phyloP scores from a whole-genome alignment of 1,139 yeast species.

The Scheffersomyces lignicola region DNA sequence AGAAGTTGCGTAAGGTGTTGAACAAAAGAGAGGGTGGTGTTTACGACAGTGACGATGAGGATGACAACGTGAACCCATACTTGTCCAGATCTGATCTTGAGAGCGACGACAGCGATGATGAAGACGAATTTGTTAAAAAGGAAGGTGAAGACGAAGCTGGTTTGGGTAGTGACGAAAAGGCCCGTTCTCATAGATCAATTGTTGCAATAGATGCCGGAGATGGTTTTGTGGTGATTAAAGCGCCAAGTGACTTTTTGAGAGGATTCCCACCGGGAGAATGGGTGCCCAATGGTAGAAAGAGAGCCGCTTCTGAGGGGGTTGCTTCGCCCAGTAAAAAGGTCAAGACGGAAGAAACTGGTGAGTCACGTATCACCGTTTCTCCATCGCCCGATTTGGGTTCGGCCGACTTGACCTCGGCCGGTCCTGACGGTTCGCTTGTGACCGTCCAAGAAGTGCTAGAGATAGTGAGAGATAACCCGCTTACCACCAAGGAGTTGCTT shows the following conservation, averaged over 20 bases:
- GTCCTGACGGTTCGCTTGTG: slow-evolving; percentile 47
- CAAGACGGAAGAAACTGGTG: slow-evolving; percentile 26
- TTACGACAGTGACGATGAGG: slow-evolving; percentile 89
- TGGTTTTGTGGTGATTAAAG: slow-evolving; percentile 68
- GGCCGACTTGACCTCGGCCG: slow-evolving; percentile 35
- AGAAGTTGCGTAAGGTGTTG: slow-evolving; percentile 77
- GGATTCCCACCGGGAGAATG: slow-evolving; percentile 81
- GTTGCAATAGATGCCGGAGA: slow-evolving; percentile 53
- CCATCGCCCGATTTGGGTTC: slow-evolving; percentile 12
- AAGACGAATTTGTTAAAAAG: slow-evolving; percentile 44
- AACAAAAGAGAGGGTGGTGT: slow-evolving; percentile 87
- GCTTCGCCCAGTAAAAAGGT: slow-evolving; percentile 41
- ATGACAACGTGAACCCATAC: slow-evolving; percentile 67
- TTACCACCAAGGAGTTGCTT: slow-evolving; percentile 67
- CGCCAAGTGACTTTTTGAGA: slow-evolving; percentile 59
- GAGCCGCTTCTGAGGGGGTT: slow-evolving; percentile 23
- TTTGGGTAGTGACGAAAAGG: slow-evolving; percentile 13
- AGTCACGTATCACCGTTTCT: slow-evolving; percentile 7
- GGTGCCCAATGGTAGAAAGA: slow-evolving; percentile 66
- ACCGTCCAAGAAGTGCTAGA: slow-evolving; percentile 73
- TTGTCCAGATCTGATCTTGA: slow-evolving; percentile 72
- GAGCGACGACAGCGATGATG: slow-evolving; percentile 47
- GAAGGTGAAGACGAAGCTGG: slow-evolving; percentile 30
- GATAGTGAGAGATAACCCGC: slow-evolving; percentile 60
- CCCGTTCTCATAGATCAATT: slow-evolving; percentile 28